A percentile compares a stretch with the other conserved stretches of the same genome.
phyloP scores from a whole-genome alignment of 2,329 filamentous ascomycete genomes.

The Clonostachys solani region DNA sequence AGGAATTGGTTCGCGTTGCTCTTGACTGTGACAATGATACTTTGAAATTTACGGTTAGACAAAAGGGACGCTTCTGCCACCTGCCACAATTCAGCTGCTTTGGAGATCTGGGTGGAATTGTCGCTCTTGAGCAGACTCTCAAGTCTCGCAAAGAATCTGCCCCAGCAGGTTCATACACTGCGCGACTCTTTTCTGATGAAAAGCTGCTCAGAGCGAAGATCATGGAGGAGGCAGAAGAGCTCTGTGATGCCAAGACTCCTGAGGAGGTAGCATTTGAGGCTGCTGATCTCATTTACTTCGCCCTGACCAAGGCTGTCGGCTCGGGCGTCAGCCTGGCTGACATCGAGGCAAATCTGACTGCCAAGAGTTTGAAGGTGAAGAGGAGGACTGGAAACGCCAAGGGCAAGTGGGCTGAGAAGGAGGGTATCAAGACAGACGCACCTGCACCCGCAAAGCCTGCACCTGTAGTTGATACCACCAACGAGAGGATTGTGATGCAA shows the following conservation, averaged over 20 bases:
- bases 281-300: conserved; percentile 94
- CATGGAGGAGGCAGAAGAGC: conserved; percentile 95
- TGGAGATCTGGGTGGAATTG: conserved; percentile 75
- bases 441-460: conserved; percentile 27
- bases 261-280: conserved; percentile 90
- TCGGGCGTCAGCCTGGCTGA: conserved; percentile 83
- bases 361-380: conserved; percentile 94
- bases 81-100: conserved; percentile 91
- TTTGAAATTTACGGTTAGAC: conserved; percentile 81
- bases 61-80: conserved; percentile 93
- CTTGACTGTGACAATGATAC: conserved; percentile 95
- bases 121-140: conserved; percentile 83
- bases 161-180: conserved; percentile 88
- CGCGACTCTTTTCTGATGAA: conserved; percentile 84
- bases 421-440: conserved; percentile 53
- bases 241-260: conserved; percentile 80
- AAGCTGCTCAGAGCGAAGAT: conserved; percentile 92
- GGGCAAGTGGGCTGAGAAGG: conserved; percentile 83
- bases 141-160: conserved; percentile 76
- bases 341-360: conserved; percentile 87
- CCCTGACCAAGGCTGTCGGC: conserved; percentile 81
- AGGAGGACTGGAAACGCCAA: conserved; percentile 91
- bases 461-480: conserved; percentile 24
- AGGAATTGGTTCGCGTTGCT: conserved; percentile 79
- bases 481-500: conserved; percentile 73